Percentiles rank a stretch among this genome's conserved stretches.
Conservation (phyloP, 805 yeast genomes). For the Wickerhamomyces strasburgensis region DNA sequence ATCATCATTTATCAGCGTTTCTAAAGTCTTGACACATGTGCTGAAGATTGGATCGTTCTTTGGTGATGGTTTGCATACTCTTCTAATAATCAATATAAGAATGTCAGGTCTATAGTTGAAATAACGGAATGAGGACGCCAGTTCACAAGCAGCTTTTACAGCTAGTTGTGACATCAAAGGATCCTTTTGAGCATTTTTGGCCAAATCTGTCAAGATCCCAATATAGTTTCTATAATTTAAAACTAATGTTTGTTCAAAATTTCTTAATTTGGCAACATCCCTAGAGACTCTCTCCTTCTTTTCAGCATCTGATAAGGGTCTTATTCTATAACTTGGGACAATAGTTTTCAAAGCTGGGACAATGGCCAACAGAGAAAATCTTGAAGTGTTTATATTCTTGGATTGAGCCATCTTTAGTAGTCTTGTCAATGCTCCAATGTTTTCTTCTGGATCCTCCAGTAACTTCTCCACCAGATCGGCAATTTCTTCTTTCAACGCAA, state of each 20-base stretch:
- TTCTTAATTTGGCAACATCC: slow-evolving; percentile 74
- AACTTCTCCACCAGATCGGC: slow-evolving; percentile 75
- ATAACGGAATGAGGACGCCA: slow-evolving; percentile 60
- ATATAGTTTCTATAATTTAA: slow-evolving; percentile 64
- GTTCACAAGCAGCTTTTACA: slow-evolving; percentile 73
- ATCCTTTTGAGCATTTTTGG: slow-evolving; percentile 33
- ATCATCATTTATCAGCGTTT: slow-evolving; percentile 70
- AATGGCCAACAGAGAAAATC: slow-evolving; percentile 71
- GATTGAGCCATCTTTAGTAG: slow-evolving; percentile 67
- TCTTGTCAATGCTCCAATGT: slow-evolving; percentile 58
- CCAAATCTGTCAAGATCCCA: slow-evolving; percentile 42
- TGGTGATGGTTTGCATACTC: slow-evolving; percentile 57
- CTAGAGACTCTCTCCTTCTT: slow-evolving; percentile 75
- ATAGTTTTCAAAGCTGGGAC: slow-evolving; percentile 81
- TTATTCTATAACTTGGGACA: slow-evolving; percentile 82
- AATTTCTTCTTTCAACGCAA: slow-evolving; percentile 71
- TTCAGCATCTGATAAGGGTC: slow-evolving; percentile 79
- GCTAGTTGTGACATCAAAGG: slow-evolving; percentile 50
- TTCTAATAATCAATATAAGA: slow-evolving; percentile 57
- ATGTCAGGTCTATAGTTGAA: slow-evolving; percentile 83
- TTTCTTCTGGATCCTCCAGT: slow-evolving; percentile 87
- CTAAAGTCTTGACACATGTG: slow-evolving; percentile 60
- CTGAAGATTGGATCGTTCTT: slow-evolving; percentile 43
- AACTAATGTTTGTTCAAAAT: slow-evolving; percentile 76
- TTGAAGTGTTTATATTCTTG: slow-evolving; percentile 57